Evolutionary conservation across 2,329 filamentous ascomycete species (phyloP).

Genomic region (Pochonia chlamydosporia): DNA sequence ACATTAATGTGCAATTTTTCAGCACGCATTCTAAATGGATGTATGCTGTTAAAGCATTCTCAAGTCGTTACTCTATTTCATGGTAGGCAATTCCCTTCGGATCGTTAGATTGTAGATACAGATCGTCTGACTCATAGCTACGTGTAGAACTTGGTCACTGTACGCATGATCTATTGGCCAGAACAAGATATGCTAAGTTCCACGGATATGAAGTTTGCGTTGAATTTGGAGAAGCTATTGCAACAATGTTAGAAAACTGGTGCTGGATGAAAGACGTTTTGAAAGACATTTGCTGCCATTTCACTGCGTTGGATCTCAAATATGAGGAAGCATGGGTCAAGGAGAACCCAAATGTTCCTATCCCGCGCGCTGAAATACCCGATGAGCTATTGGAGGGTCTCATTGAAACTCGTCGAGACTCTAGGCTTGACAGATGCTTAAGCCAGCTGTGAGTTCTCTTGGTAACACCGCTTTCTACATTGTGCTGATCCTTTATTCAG

Average conservation of each 20-base stretch:
- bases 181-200: slow-evolving; percentile 28
- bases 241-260: slow-evolving; percentile 36
- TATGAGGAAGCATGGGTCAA: background rate
- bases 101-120: too few species aligned
- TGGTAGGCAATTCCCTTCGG: background rate
- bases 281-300: slow-evolving; percentile 44
- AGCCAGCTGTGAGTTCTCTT: slow-evolving; percentile 12
- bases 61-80: background rate
- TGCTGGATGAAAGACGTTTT: slow-evolving; percentile 31
- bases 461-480: too few species aligned
- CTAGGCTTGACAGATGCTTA: slow-evolving; percentile 8
- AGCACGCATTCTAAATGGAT: background rate
- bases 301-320: slow-evolving; percentile 25
- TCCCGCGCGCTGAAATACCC: background rate
- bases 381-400: slow-evolving; percentile 26
- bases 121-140: background rate
- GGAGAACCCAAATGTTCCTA: background rate
- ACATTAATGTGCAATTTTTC: background rate
- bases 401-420: slow-evolving; percentile 19
- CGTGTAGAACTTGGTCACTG: slow-evolving; percentile 31
- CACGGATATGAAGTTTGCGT: slow-evolving; percentile 27
- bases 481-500: too few species aligned
- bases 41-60: background rate
- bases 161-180: slow-evolving; percentile 32
- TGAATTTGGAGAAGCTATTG: slow-evolving; percentile 33